A percentile compares a stretch with the other conserved stretches of the same genome.
These are phyloP conservation scores for Cladophialophora chaetospira DNA, from an alignment of 2,329 filamentous ascomycete species.

Conservation along the genomic window DNA sequence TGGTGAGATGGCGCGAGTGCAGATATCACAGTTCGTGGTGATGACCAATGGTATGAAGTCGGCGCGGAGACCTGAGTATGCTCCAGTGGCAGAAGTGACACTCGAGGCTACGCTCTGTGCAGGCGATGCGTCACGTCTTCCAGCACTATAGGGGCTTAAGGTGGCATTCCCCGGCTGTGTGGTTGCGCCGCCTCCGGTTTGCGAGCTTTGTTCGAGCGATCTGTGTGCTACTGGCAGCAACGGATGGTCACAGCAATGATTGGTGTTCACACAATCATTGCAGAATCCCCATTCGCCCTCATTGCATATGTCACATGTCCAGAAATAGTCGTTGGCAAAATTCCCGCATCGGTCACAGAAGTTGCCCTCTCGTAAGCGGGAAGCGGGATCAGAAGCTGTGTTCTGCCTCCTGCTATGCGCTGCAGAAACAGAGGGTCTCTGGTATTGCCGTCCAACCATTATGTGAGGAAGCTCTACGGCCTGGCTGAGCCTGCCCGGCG, in stretches of 20 bases:
- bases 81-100: constrained; percentile 23
- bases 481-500: constrained; percentile 44
- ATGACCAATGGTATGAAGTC: constrained; percentile 70
- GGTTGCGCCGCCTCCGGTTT: background rate
- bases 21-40: constrained; percentile 76
- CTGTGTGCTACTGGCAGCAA: constrained; percentile 73
- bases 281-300: constrained; percentile 95
- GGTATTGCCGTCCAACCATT: constrained; percentile 51
- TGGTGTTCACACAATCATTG: constrained; percentile 81
- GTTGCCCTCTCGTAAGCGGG: constrained; percentile 72
- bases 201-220: constrained; percentile 34
- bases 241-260: constrained; percentile 76
- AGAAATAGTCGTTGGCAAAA: constrained; percentile 81
- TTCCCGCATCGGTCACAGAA: constrained; percentile 78
- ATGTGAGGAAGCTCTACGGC: constrained; percentile 56
- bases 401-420: constrained; percentile 3
- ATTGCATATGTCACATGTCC: constrained; percentile 85
- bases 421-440: constrained; percentile 29
- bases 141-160: constrained; percentile 20
- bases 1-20: constrained; percentile 70
- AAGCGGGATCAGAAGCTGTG: constrained; percentile 56
- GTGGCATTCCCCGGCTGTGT: constrained; percentile 10
- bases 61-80: constrained; percentile 5
- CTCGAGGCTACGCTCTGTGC: constrained; percentile 28
- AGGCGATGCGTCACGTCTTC: constrained; percentile 21